A percentile compares a stretch with the other conserved stretches of the same genome.
phyloP scores from a whole-genome alignment of 2,329 filamentous ascomycete species.

The Cladosporium sp. region DNA sequence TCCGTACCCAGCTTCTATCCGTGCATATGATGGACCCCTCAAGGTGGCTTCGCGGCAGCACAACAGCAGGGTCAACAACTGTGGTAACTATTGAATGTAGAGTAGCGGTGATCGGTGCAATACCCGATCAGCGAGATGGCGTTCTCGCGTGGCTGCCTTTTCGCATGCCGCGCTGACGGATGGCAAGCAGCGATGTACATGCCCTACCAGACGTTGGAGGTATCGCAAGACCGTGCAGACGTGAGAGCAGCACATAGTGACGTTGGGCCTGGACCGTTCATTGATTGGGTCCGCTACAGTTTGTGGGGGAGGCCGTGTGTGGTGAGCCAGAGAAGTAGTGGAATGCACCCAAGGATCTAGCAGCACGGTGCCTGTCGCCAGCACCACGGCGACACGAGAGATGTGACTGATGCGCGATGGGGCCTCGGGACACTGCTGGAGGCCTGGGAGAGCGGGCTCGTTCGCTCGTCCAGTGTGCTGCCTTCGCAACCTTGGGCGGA shows the following conservation, averaged over 20 bases:
- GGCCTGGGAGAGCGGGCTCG: not conserved
- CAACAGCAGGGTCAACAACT: not conserved
- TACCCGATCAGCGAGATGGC: not conserved
- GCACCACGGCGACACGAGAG: not conserved
- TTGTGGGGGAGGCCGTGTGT: conserved; percentile 1
- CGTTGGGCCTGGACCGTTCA: conserved; percentile 4
- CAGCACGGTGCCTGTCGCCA: not conserved
- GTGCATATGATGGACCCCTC: conserved; percentile 2
- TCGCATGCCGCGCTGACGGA: not conserved
- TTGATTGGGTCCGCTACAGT: not conserved
- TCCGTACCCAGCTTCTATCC: conserved; percentile 1
- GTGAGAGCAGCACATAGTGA: not conserved
- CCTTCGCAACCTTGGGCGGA: not conserved
- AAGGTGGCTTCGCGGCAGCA: not conserved
- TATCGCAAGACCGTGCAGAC: conserved; percentile 1
- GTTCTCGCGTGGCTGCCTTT: conserved; percentile 7
- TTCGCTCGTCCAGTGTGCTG: not conserved
- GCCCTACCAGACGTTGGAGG: not conserved
- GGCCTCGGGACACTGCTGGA: not conserved
- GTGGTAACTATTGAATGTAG: not conserved
- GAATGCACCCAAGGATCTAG: not conserved
- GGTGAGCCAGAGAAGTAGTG: not conserved
- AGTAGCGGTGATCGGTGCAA: not conserved
- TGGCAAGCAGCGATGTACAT: not conserved
- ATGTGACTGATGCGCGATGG: not conserved